phyloP scores from a whole-genome alignment of 164 flowering plant genomes.

The Liquidambar formosana region DNA sequence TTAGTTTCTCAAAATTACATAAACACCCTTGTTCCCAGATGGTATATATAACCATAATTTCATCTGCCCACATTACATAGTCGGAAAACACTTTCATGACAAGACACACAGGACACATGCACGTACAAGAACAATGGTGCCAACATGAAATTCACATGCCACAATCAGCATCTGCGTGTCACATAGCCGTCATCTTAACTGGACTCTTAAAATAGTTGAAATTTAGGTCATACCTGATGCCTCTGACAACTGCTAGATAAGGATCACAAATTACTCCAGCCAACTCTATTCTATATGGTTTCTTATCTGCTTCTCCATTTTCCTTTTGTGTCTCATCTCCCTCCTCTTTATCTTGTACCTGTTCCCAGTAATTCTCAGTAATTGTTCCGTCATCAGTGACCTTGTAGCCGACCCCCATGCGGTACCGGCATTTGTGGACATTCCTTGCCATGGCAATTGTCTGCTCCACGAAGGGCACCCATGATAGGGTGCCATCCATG shows the following conservation, averaged over 20 bases:
- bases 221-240: constrained; percentile 62
- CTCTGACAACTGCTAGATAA: constrained; percentile 85
- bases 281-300: constrained; percentile 86
- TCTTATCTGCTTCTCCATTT: constrained; percentile 16
- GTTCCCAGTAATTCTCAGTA: constrained; percentile 84
- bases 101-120: too few relatives aligned
- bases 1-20: neutral
- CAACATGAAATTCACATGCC: too few relatives aligned
- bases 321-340: neutral
- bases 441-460: constrained; percentile 86
- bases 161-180: too few relatives aligned
- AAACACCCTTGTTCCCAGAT: neutral
- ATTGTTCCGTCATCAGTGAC: constrained; percentile 64
- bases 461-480: constrained; percentile 88
- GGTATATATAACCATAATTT: too few relatives aligned
- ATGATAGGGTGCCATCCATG: constrained; percentile 89
- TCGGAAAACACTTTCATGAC: too few relatives aligned
- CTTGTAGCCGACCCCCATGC: constrained; percentile 91
- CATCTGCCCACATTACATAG: too few relatives aligned
- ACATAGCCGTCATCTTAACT: too few relatives aligned
- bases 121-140: too few relatives aligned
- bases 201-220: too few relatives aligned
- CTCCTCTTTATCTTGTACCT: constrained; percentile 44
- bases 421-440: constrained; percentile 66
- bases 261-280: constrained; percentile 96